Conservation (phyloP, 768 basidiomycete species). For the Tulasnella sp. region DNA sequence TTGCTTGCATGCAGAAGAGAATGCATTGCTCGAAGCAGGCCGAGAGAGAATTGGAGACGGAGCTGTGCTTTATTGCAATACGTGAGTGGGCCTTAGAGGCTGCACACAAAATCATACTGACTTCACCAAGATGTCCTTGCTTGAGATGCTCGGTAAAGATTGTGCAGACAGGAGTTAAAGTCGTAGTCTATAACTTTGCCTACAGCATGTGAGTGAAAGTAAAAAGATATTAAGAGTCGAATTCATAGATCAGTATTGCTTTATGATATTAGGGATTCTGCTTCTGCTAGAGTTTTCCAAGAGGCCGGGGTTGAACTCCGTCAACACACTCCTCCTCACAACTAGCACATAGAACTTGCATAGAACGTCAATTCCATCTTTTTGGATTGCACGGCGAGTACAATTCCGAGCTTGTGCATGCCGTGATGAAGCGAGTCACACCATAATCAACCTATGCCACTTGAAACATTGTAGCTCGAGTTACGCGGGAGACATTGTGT, state of each 20-base stretch:
- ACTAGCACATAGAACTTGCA: too few species aligned
- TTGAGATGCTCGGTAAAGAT: constrained; percentile 95
- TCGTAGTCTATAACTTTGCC: constrained; percentile 86
- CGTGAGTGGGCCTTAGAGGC: constrained; percentile 39
- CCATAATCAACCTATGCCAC: too few species aligned
- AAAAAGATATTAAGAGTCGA: background rate
- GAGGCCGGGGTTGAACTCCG: constrained; percentile 23
- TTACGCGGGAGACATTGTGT: too few species aligned
- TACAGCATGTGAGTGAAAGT: constrained; percentile 77
- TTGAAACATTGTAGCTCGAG: too few species aligned
- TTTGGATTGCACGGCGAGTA: too few species aligned
- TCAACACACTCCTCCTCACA: constrained; percentile 16
- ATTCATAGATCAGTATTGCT: too few species aligned
- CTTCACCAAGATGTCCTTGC: constrained; percentile 63
- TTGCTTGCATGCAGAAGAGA: constrained; percentile 96
- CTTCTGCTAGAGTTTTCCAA: constrained; percentile 21
- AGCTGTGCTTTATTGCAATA: constrained; percentile 94
- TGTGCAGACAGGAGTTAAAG: constrained; percentile 82
- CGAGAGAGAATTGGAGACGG: constrained; percentile 72
- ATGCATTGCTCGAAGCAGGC: constrained; percentile 88
- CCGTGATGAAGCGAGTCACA: too few species aligned
- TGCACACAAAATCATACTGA: background rate
- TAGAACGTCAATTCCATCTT: too few species aligned
- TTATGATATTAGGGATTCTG: constrained; percentile 23
- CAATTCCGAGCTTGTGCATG: too few species aligned